Evolutionary conservation across 1,284 basidiomycete species (phyloP).

Genomic region (Tylopilus sp.): DNA sequence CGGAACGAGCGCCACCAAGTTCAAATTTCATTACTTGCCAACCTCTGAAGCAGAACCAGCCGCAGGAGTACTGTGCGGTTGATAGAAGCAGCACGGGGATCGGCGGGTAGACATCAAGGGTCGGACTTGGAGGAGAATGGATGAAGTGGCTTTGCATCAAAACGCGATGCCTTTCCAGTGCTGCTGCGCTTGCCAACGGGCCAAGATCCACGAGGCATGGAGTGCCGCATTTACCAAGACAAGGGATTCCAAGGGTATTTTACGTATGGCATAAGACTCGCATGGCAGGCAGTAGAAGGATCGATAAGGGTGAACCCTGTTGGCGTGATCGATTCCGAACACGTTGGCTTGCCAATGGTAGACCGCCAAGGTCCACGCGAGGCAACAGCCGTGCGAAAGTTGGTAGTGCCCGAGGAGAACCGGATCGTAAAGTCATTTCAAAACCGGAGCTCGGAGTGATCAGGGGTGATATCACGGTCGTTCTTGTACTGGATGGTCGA

Average conservation of each 20-base stretch:
- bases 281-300: background rate
- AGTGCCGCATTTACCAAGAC: background rate
- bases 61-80: background rate
- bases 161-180: constrained; percentile 13
- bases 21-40: constrained; percentile 6
- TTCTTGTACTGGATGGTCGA: constrained; percentile 2
- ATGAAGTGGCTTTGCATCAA: constrained; percentile 1
- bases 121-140: background rate
- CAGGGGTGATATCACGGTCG: background rate
- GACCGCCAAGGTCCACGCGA: constrained; percentile 9
- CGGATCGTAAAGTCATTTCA: background rate
- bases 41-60: constrained; percentile 7
- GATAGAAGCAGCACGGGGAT: constrained; percentile 1
- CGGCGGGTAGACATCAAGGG: background rate
- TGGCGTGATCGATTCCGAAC: constrained; percentile 5
- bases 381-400: background rate
- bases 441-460: background rate
- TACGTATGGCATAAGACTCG: background rate
- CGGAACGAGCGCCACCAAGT: background rate
- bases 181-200: constrained; percentile 19
- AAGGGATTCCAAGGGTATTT: background rate
- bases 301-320: background rate
- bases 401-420: background rate
- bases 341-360: constrained; percentile 3
- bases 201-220: constrained; percentile 23